phyloP scores from a whole-genome alignment of 768 basidiomycete species.

The Gymnopilus dilepis region DNA sequence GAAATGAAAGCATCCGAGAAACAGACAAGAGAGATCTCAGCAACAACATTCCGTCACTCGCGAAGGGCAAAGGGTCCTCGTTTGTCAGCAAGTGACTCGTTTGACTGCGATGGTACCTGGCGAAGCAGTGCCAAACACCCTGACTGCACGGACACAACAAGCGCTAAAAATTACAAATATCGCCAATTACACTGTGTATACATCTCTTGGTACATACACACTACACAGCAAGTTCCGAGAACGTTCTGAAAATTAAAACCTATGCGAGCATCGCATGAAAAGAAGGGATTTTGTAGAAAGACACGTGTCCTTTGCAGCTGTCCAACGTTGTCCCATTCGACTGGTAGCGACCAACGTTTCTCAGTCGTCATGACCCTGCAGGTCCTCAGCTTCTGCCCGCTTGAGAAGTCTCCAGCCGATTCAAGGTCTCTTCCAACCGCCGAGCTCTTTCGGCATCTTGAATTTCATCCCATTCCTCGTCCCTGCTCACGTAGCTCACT shows the following conservation, averaged over 20 bases:
- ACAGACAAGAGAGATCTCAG: too few relatives aligned
- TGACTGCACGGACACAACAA: neutral
- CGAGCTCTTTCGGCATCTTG: slow-evolving; percentile 58
- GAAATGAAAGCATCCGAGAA: neutral
- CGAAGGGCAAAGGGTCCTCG: neutral
- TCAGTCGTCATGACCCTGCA: slow-evolving; percentile 9
- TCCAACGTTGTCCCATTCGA: neutral
- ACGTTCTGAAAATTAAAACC: slow-evolving; percentile 4
- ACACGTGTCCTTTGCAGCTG: neutral
- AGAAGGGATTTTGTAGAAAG: neutral
- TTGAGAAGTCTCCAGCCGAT: slow-evolving; percentile 44
- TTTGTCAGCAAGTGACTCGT: slow-evolving; percentile 4
- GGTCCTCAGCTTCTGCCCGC: slow-evolving; percentile 12
- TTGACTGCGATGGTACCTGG: slow-evolving; percentile 2
- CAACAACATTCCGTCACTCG: neutral
- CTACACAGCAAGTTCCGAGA: slow-evolving; percentile 5
- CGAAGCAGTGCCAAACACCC: neutral
- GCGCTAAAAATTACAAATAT: neutral
- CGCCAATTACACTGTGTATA: neutral
- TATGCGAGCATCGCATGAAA: slow-evolving; percentile 3
- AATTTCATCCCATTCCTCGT: slow-evolving; percentile 62
- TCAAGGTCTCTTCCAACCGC: slow-evolving; percentile 60
- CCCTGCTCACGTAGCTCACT: slow-evolving; percentile 58
- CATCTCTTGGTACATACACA: neutral
- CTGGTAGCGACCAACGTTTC: neutral